Evolutionary conservation across 2,329 filamentous ascomycete species (phyloP).

Genomic region (Nigrograna mackinnonii): DNA sequence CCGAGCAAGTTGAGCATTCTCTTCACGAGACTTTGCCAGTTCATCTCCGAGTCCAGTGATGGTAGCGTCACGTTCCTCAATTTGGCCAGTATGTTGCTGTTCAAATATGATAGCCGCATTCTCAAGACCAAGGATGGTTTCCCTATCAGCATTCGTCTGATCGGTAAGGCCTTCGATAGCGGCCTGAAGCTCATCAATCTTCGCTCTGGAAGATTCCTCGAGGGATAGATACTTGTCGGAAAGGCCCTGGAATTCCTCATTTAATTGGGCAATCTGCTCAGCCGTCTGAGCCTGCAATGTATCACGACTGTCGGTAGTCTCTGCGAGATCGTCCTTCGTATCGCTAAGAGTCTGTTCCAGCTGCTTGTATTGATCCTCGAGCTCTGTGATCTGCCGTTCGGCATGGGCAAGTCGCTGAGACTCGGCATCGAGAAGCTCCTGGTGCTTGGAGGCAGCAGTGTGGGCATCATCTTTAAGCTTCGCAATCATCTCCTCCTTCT

Average conservation of each 20-base stretch:
- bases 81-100: constrained; percentile 22
- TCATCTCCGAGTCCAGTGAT: constrained; percentile 25
- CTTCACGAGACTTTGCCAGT: constrained; percentile 18
- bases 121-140: constrained; percentile 41
- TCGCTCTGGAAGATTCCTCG: constrained; percentile 32
- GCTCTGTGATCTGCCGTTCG: constrained; percentile 37
- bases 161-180: constrained; percentile 47
- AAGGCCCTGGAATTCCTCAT: constrained; percentile 36
- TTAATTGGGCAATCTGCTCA: constrained; percentile 36
- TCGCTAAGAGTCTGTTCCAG: constrained; percentile 37
- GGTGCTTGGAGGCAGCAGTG: constrained; percentile 44
- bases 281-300: constrained; percentile 34
- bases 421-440: constrained; percentile 43
- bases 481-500: constrained; percentile 42
- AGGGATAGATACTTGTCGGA: constrained; percentile 32
- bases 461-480: constrained; percentile 40
- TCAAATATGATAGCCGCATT: constrained; percentile 25
- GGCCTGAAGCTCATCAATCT: constrained; percentile 33
- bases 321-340: constrained; percentile 19
- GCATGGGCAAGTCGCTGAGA: constrained; percentile 40
- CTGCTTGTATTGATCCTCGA: constrained; percentile 36
- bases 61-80: constrained; percentile 17
- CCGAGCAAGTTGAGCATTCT: constrained; percentile 27
- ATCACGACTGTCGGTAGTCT: constrained; percentile 34
- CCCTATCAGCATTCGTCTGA: constrained; percentile 40